Evolutionary conservation across 306 rosid species (phyloP), one percentile per base, ranked within the genome.

Genomic region (Vicia sativa): DNA sequence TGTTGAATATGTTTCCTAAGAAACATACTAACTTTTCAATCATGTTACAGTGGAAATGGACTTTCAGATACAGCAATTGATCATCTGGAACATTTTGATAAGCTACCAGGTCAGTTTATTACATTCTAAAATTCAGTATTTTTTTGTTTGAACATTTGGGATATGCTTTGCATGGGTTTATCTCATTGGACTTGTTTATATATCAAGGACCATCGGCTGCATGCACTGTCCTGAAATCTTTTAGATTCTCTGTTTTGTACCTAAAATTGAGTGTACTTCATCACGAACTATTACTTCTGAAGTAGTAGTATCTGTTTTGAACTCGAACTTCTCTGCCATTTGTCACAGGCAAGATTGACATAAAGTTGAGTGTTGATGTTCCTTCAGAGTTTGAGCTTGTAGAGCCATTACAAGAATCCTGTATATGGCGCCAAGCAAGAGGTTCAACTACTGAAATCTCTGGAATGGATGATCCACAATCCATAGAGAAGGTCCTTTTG

Each of bases 401-500:
- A 53, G 96, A 90, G 75, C 88, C 88, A 68, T 68, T 90, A 60
- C 80, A 86, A 69, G 90, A 90, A 64, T 86, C 95, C 61, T 85
- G 80, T 73, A 76, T 90, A 65, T 90, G 98, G 98, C 71, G 85
- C 60, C 93, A 85, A 70, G 86, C 91, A 65, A 87, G 96, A 74
- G 98, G 98, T 58, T 81, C 95, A 50, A 93, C 93, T 69, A 60
- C 76, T 63, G 90, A 86, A 82, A 72, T 79, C 55, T 81, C 81
- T 18, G 84, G 62, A 55, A 31, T 71, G 56, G 91, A 87, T 67
- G 80, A 79, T 45, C 83, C 86, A 31, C 83, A 73, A 67, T 74
- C 87, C 41, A 50, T 77, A 10, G 82, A 87, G 13, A 87, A 92
- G 98, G 96, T 84, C 52, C 18, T 67, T 74, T 50, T 28, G 50